Base-by-base conservation (phyloP, 2,329 filamentous ascomycete genomes). In the Botrytis pseudocinerea region DNA sequence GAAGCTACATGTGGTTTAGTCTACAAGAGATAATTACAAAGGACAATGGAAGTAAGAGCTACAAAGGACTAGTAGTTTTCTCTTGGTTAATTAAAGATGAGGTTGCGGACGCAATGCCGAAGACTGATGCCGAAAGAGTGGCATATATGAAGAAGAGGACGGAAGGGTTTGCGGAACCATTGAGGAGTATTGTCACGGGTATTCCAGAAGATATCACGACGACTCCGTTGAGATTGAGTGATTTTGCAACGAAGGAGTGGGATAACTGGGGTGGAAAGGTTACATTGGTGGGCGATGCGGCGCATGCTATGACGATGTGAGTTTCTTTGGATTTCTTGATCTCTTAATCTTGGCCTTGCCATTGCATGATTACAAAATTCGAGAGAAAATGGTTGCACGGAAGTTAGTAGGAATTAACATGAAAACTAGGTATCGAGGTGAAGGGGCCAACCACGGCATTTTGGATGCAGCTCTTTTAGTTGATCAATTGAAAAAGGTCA, bases 371-470 rank as follows among this genome's bases (percentile, higher is more conserved):
- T 46, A 8, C 0, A 16, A 14, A 32, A n/a, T 46, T 35, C 1
- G 5, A 46, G 22, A 7, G 20, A 10, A 51, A n/a, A 54, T 6
- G 20, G 3, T 8, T 44, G 3, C 32, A 38, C 9, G 4, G n/a
- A n/a, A 20, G 16, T 51, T 44, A 22, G 25, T n/a, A 22, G 20
- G 28, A 35, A 18, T 32, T 54, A 7, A 65, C 25, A 25, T 22
- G 16, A 57, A 5, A 16, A 66, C 65, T 20, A 71, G 69, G 69
- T 80, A 86, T 76, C 83, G 87, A 8, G 87, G 87, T 2, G 88
- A 89, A 79, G 87, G 86, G 1, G 87, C 86, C 10, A 89, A 89
- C 74, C 87, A 89, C 70, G 87, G 85, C 4, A 85, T 89, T 46
- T 77, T 85, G 8, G 87, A 89, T 76, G 85, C 87, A 0, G 78